Percentiles rank a stretch among this genome's conserved stretches.
Conservation (phyloP, 1,284 basidiomycete species). For the Hemileia vastatrix region DNA sequence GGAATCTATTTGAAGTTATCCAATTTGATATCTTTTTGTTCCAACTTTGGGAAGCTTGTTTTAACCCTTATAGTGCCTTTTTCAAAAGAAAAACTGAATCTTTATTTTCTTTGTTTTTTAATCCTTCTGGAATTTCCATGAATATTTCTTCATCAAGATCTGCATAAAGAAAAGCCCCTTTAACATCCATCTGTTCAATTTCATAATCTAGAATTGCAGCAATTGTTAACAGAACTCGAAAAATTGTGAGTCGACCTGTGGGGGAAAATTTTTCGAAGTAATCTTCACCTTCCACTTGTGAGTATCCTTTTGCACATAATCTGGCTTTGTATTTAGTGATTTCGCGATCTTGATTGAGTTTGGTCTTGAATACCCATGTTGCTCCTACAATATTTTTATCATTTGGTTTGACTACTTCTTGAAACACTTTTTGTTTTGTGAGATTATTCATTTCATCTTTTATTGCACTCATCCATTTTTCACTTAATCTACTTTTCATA, state of each 20-base stretch:
- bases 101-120: not conserved
- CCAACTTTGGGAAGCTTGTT: no score
- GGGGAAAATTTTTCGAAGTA: slow-evolving; percentile 23
- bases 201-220: slow-evolving; percentile 8
- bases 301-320: slow-evolving; percentile 17
- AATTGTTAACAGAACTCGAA: slow-evolving; percentile 22
- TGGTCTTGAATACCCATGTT: not conserved
- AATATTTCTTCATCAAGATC: slow-evolving; percentile 7
- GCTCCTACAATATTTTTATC: not conserved
- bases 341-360: not conserved
- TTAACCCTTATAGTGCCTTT: no score
- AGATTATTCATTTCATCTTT: not conserved
- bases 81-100: no score
- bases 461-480: not conserved
- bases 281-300: slow-evolving; percentile 16
- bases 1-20: no score
- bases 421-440: not conserved
- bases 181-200: slow-evolving; percentile 16
- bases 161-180: slow-evolving; percentile 22
- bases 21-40: no score
- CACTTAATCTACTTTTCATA: no score
- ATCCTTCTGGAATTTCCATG: not conserved
- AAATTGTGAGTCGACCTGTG: not conserved
- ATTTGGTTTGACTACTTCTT: no score
- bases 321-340: not conserved